Conservation (phyloP, 164 flowering plant species). For the Aristolochia contorta region DNA sequence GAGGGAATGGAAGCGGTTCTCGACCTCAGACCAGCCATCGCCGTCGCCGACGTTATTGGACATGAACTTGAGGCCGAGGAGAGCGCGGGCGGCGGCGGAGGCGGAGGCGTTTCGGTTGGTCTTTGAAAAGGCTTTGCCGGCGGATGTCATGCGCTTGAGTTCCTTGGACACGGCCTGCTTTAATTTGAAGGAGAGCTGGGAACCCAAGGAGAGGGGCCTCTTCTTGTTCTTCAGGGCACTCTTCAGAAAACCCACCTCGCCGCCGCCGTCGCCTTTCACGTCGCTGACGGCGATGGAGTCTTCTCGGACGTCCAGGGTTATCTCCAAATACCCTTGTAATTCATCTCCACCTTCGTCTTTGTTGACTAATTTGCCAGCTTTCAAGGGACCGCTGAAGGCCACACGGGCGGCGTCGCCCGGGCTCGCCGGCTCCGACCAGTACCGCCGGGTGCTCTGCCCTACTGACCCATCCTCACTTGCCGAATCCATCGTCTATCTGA, state of each 20-base stretch:
- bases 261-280: constrained; percentile 38
- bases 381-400: constrained; percentile 37
- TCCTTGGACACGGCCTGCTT: constrained; percentile 60
- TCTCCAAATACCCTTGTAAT: constrained; percentile 47
- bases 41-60: constrained; percentile 50
- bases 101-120: constrained; percentile 58
- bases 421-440: constrained; percentile 37
- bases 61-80: constrained; percentile 82
- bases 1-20: constrained; percentile 34
- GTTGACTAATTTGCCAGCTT: constrained; percentile 2
- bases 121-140: constrained; percentile 15
- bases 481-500: too few species aligned
- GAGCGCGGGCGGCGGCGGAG: constrained; percentile 78
- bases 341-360: constrained; percentile 8
- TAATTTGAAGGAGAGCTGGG: constrained; percentile 32
- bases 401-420: constrained; percentile 22
- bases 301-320: constrained; percentile 53
- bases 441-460: too few species aligned
- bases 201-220: constrained; percentile 29
- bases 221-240: constrained; percentile 41
- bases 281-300: constrained; percentile 62
- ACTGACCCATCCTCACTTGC: too few species aligned
- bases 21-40: constrained; percentile 62
- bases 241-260: constrained; percentile 39
- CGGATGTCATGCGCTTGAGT: constrained; percentile 41